Percentiles rank a stretch among this genome's conserved stretches.
These are phyloP conservation scores for Galerina sulciceps DNA, from an alignment of 768 basidiomycete genomes.

Conservation along the genomic window DNA sequence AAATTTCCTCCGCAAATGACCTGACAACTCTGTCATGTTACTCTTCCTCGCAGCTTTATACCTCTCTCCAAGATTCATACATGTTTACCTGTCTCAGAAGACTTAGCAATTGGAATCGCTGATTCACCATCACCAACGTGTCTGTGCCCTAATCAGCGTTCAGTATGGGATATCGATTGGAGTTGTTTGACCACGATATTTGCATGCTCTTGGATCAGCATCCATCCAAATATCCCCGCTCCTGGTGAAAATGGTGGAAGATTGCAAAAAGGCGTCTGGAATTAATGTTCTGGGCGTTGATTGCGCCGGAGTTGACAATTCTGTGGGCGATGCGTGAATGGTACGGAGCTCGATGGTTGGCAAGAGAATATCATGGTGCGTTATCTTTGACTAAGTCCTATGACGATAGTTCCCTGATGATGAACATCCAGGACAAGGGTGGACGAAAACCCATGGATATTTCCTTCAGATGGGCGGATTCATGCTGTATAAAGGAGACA, in stretches of 20 bases:
- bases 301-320: slow-evolving; percentile 5
- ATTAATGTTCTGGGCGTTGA: slow-evolving; percentile 3
- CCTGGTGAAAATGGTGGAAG: not conserved
- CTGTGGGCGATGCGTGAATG: slow-evolving; percentile 7
- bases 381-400: no score
- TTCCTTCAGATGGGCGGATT: slow-evolving; percentile 15
- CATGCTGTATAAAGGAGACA: not conserved
- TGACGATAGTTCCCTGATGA: not conserved
- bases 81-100: no score
- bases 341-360: not conserved
- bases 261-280: not conserved
- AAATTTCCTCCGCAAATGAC: no score
- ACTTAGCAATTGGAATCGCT: no score
- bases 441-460: slow-evolving; percentile 9
- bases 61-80: no score
- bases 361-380: not conserved
- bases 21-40: no score
- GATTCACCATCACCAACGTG: not conserved
- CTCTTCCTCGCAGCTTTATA: no score
- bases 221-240: slow-evolving; percentile 6
- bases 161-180: slow-evolving; percentile 3
- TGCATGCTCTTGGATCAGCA: slow-evolving; percentile 7
- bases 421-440: not conserved
- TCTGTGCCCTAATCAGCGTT: not conserved
- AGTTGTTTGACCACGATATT: slow-evolving; percentile 5